Evolutionary conservation across 768 basidiomycete species (phyloP).

Genomic region (Collybia sordida): DNA sequence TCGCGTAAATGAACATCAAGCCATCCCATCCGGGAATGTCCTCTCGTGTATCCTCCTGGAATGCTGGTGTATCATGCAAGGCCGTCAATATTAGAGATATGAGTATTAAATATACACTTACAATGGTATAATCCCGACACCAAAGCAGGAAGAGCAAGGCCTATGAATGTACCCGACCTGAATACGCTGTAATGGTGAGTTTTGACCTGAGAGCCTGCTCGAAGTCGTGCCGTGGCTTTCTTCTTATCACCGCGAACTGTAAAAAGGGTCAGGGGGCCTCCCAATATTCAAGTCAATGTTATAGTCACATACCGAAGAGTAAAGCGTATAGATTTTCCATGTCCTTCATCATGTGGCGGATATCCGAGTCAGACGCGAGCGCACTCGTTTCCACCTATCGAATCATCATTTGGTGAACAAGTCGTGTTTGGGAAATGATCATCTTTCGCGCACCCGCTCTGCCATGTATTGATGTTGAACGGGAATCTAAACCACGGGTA

Average conservation of each 20-base stretch:
- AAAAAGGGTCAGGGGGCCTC: background rate
- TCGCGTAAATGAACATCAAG: conserved; percentile 76
- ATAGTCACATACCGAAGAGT: conserved; percentile 64
- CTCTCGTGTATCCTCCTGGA: conserved; percentile 48
- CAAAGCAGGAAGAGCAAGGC: conserved; percentile 70
- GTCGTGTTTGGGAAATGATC: background rate
- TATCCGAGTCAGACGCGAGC: conserved; percentile 60
- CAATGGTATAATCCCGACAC: conserved; percentile 62
- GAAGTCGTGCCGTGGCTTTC: conserved; percentile 66
- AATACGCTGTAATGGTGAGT: conserved; percentile 74
- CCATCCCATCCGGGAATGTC: conserved; percentile 69
- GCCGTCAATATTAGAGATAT: background rate
- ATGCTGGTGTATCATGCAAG: conserved; percentile 38
- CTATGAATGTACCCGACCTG: conserved; percentile 70
- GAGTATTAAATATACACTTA: conserved; percentile 24
- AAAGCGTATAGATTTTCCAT: conserved; percentile 66
- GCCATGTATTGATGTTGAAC: conserved; percentile 77
- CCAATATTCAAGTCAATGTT: background rate
- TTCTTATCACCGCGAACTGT: conserved; percentile 72
- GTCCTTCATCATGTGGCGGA: conserved; percentile 68
- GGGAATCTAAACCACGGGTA: conserved; percentile 64
- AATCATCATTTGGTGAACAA: background rate
- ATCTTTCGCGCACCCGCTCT: conserved; percentile 56
- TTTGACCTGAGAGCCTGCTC: conserved; percentile 47
- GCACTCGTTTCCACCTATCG: conserved; percentile 66